Evolutionary conservation across 108 stramenopile genomes (phyloP), one percentile per base, ranked within the genome.

Genomic region (Chaetoceros tenuissimus): DNA sequence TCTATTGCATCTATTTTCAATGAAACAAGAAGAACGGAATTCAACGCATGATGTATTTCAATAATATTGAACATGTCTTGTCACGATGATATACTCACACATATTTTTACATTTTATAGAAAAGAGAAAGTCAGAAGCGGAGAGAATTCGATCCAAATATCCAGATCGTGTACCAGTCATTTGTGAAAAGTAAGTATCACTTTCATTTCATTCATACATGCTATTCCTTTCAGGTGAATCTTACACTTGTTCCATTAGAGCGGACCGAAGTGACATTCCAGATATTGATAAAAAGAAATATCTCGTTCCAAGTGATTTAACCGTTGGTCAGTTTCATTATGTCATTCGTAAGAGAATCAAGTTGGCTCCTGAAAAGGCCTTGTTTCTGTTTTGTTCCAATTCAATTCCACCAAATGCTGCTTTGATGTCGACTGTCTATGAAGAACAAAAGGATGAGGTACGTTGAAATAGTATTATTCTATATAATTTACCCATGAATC

Each of bases 261-360:
- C 95, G 0, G 90, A 92, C 66, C 84, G 88, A 57, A 77, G 79
- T n/a, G 95, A 97, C 57, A 93, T 97, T 67, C 96, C 96, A 23
- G 98, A 99, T 57, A 99, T 99, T 73, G 98, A 98, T 74, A 99
- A 99, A 83, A 98, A 99, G 66, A 94, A 91, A 68, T 96, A 96
- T 67, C 74, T 96, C 51, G 97, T 98, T 21, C 97, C 97, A 2
- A 82, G 89, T 1, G 97, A 98, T 73, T 70, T 98, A 60, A 96
- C 94, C 3, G 92, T 94, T 34, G 96, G 96, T 3, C 98, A 99
- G 65, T 99, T 98, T 65, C 88, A 97, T 55, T 98, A 98, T 67
- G 98, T 99, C 26, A 97, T 99, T 56, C 91, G 97, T 47, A 99
- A 98, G 79, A 85, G 98, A 24, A 95, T 98, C 68, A 95, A 97